Base-by-base conservation (phyloP, 106 monocot genomes). In the Triglochin maritima region DNA sequence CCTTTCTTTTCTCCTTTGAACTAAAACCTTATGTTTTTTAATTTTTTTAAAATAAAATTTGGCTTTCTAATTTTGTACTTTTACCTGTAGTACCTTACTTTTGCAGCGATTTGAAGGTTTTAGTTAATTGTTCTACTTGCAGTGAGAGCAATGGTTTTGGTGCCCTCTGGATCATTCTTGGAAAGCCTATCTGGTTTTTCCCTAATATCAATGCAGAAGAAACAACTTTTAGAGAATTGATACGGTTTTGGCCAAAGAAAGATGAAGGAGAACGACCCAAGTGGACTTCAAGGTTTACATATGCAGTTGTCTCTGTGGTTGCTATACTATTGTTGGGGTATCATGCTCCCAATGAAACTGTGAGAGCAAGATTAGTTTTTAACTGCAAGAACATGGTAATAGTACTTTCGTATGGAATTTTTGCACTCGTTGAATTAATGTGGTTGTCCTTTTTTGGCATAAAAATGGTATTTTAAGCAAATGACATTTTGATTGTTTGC, bases 191-290 rank as follows among this genome's bases (percentile, higher is more conserved):
- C 3, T 96, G 96, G 96, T 79, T 96, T 72, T 96, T 96, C 77
- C 96, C 96, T 44, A 96, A 96, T 57, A 88, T 96, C 46, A 90
- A 91, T 84, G 96, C 87, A 1, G 96, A 96, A 64, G 96, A 96
- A 73, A 96, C 96, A n/a, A 96, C 96, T 49, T 96, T 96, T 62
- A 82, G 82, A 66, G 96, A 96, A 74, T 69, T 96, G 51, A 71
- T 96, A 45, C 79, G 86, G 17, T 96, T 96, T 79, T 96, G 90
- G 96, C 96, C 96, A 5, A 76, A 83, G 76, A 96, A 84, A 71
- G 96, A 96, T 65, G 96, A 96, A 70, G 85, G 64, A 10, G 96
- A 91, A 65, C 80, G 73, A 2, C 87, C 87, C 3, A 90, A 91
- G 68, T 96, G 90, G 96, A 91, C 96, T 46, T 86, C 96, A 45